A percentile compares a stretch with the other conserved stretches of the same genome.
Evolutionary conservation across 345 rosid species (phyloP).

Genomic region (Psidium guajava): DNA sequence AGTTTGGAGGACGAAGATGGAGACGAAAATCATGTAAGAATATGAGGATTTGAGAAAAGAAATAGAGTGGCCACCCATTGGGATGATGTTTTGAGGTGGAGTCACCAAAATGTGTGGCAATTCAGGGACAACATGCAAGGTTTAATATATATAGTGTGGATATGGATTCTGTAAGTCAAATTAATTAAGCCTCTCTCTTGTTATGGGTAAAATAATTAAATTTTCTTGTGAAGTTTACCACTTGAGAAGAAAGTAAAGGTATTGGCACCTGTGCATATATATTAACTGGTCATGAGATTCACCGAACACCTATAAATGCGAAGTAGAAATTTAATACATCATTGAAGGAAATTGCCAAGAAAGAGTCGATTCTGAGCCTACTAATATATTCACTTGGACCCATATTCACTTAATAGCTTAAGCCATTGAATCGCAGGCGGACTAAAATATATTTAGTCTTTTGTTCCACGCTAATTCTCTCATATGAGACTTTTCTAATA

Average conservation of each 20-base stretch:
- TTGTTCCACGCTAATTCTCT: neutral
- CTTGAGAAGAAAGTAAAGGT: neutral
- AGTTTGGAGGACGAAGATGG: neutral
- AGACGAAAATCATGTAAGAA: neutral
- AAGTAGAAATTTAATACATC: neutral
- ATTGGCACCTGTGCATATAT: neutral
- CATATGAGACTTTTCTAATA: too few species aligned
- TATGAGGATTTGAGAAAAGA: neutral
- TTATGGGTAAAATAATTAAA: neutral
- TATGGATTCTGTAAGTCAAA: neutral
- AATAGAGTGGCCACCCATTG: neutral
- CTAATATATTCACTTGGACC: neutral
- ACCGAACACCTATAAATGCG: neutral
- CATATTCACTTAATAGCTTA: neutral
- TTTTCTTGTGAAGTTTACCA: neutral
- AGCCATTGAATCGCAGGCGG: accelerated
- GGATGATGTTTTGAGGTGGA: neutral
- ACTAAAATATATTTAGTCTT: neutral
- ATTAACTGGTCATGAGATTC: neutral
- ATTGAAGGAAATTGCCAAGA: neutral
- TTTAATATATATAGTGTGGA: neutral
- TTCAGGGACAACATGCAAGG: neutral
- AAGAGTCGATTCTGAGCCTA: neutral
- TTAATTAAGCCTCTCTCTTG: neutral
- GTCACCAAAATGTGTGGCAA: neutral